These are phyloP conservation scores for Nicotiana tabacum DNA, from an alignment of 257 asterid genomes.

Conservation along the genomic window DNA sequence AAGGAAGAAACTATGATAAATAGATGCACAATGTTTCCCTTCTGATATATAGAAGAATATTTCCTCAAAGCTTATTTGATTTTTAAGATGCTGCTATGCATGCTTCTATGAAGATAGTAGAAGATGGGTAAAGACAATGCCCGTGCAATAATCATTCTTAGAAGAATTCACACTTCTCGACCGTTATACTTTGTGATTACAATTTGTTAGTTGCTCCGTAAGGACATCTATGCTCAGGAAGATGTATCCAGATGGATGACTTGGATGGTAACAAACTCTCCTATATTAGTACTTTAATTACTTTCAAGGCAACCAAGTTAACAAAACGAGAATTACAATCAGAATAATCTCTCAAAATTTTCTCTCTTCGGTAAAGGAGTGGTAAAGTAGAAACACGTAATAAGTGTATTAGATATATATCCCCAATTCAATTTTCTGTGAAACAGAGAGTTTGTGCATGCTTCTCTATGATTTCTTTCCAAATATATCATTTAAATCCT, in stretches of 20 bases:
- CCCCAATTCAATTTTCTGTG: not conserved
- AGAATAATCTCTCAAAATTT: not conserved
- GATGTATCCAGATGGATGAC: not conserved
- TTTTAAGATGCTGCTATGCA: not conserved
- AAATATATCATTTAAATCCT: not conserved
- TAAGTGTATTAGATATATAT: not conserved
- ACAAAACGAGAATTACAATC: not conserved
- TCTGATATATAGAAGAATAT: not conserved
- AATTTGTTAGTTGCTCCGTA: not conserved
- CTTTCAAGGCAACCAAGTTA: not conserved
- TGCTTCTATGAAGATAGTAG: not conserved
- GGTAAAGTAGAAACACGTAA: not conserved
- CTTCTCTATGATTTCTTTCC: not conserved
- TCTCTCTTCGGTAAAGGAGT: not conserved
- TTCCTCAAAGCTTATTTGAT: not conserved
- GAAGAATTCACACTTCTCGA: not conserved
- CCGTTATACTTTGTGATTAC: not conserved
- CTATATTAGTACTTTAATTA: not conserved
- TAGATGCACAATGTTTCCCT: not conserved
- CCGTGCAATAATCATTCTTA: not conserved
- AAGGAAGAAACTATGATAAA: not conserved
- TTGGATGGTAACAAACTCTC: not conserved
- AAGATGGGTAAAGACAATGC: not conserved
- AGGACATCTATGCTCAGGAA: not conserved
- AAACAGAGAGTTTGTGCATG: not conserved